Evolutionary conservation across 2,329 filamentous ascomycete genomes (phyloP).

Genomic region (Dactylella cylindrospora): DNA sequence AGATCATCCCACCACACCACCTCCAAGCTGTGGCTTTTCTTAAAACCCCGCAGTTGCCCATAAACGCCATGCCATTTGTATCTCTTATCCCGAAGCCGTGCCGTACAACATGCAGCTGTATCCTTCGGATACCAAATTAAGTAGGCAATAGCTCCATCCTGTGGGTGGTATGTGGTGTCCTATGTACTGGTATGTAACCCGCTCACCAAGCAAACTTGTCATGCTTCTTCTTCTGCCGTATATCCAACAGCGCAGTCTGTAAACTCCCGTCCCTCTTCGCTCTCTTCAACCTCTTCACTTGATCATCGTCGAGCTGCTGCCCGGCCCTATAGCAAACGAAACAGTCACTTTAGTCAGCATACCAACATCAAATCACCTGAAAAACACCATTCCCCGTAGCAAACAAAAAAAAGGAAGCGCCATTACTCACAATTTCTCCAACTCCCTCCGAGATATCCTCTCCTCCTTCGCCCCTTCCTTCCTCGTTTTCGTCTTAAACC

Average conservation of each 20-base stretch:
- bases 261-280: conserved; percentile 82
- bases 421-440: conserved; percentile 62
- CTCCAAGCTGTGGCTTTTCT: too few relatives aligned
- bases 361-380: background rate
- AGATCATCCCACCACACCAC: too few relatives aligned
- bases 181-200: too few relatives aligned
- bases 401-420: background rate
- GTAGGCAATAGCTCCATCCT: too few relatives aligned
- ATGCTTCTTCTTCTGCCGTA: conserved; percentile 79
- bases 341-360: conserved; percentile 15
- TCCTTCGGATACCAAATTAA: too few relatives aligned
- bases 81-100: too few relatives aligned
- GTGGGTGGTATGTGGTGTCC: too few relatives aligned
- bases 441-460: conserved; percentile 81
- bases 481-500: conserved; percentile 51
- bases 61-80: too few relatives aligned
- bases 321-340: conserved; percentile 58
- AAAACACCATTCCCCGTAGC: background rate
- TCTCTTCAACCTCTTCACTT: conserved; percentile 78
- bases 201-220: conserved; percentile 70
- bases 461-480: conserved; percentile 77
- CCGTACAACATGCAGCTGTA: too few relatives aligned
- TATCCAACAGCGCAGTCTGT: conserved; percentile 78
- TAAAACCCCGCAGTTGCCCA: too few relatives aligned
- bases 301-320: conserved; percentile 74